Evolutionary conservation across 139 green algal genomes (phyloP).

Genomic region (Coelastrella sp.): DNA sequence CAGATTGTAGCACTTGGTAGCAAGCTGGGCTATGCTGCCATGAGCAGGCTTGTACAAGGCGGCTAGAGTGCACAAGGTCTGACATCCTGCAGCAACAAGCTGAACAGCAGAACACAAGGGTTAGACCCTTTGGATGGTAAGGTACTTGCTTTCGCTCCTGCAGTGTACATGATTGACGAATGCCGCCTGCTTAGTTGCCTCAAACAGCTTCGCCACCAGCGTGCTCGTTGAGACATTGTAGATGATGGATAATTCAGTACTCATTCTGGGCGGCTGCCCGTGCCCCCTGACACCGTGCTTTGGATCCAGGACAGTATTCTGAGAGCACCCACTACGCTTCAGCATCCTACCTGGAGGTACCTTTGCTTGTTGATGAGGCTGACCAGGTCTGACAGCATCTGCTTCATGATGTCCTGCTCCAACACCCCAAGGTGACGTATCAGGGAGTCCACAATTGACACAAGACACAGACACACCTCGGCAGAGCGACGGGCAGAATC

Average conservation of each 20-base stretch:
- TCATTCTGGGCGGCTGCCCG: too few species aligned
- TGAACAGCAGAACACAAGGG: slow-evolving; percentile 33
- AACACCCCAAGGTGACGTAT: slow-evolving; percentile 47
- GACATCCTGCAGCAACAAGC: slow-evolving; percentile 61
- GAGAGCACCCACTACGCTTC: too few species aligned
- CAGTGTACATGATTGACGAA: too few species aligned
- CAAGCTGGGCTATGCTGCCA: background rate
- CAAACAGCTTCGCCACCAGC: too few species aligned
- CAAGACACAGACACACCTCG: slow-evolving; percentile 70
- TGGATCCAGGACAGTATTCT: background rate
- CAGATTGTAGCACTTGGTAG: slow-evolving; percentile 35
- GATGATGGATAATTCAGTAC: too few species aligned
- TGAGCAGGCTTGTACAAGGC: slow-evolving; percentile 37
- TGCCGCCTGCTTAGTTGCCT: too few species aligned
- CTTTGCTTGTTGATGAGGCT: slow-evolving; percentile 65
- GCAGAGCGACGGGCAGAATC: slow-evolving; percentile 48
- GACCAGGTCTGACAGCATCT: slow-evolving; percentile 69
- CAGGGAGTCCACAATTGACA: slow-evolving; percentile 62
- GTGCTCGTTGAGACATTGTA: too few species aligned
- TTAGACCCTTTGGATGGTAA: too few species aligned
- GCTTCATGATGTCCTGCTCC: slow-evolving; percentile 46
- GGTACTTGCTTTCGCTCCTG: too few species aligned
- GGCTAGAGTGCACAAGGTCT: slow-evolving; percentile 68
- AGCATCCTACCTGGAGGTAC: slow-evolving; percentile 54
- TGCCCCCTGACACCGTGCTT: too few species aligned